Conservation (phyloP, 345 rosid species). For the Citrus hindsii region DNA sequence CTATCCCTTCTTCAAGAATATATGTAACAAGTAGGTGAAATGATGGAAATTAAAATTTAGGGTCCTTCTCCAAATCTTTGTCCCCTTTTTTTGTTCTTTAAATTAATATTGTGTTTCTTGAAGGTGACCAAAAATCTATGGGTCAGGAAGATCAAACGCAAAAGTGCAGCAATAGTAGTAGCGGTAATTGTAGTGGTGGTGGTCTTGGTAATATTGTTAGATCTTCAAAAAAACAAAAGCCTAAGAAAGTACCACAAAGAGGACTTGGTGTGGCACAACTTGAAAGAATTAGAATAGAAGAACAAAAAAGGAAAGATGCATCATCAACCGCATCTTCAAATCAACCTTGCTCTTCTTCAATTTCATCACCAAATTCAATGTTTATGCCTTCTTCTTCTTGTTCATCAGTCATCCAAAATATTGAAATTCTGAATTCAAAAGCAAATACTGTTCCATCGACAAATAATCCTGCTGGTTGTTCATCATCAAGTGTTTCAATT, state of each 20-base stretch:
- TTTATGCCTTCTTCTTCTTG: slow-evolving; percentile 21
- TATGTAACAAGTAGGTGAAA: not conserved
- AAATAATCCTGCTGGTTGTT: slow-evolving; percentile 16
- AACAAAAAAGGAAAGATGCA: slow-evolving; percentile 42
- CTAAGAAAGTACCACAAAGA: slow-evolving; percentile 55
- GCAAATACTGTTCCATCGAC: slow-evolving; percentile 22
- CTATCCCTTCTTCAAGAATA: not conserved
- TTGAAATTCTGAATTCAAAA: slow-evolving; percentile 15
- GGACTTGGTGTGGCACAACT: slow-evolving; percentile 75
- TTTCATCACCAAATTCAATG: slow-evolving; percentile 17
- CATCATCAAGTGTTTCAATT: slow-evolving; percentile 1
- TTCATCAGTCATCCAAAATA: slow-evolving; percentile 9
- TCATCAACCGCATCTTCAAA: slow-evolving; percentile 16
- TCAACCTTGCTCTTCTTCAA: slow-evolving; percentile 22
- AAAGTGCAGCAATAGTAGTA: slow-evolving; percentile 25
- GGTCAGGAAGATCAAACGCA: slow-evolving; percentile 40
- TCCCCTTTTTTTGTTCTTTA: not conserved
- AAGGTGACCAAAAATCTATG: slow-evolving; percentile 35
- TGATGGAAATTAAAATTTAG: slow-evolving; percentile 9
- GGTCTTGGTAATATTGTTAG: slow-evolving; percentile 15
- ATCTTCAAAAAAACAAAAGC: slow-evolving; percentile 42
- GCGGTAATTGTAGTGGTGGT: slow-evolving; percentile 18
- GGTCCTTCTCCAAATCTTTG: slow-evolving; percentile 12
- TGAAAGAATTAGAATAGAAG: slow-evolving; percentile 57
- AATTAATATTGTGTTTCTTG: slow-evolving; percentile 1